Evolutionary conservation across 2,329 filamentous ascomycete genomes (phyloP).

Genomic region (Tolypocladium ovalisporum): DNA sequence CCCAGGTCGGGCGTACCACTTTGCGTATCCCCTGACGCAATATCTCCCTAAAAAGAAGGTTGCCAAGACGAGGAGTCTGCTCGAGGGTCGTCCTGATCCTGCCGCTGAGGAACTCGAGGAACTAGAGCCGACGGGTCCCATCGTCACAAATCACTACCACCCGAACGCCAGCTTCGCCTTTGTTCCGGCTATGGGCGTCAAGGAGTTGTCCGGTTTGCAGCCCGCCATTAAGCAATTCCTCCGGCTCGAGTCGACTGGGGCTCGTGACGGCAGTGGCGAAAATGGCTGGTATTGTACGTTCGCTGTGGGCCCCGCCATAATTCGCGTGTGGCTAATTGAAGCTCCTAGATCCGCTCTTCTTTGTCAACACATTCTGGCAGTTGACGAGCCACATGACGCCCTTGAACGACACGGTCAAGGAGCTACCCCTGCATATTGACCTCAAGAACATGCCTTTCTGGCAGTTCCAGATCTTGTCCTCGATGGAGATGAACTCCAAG

Average conservation of each 20-base stretch:
- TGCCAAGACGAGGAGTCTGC: constrained; percentile 75
- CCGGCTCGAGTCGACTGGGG: constrained; percentile 66
- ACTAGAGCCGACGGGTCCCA: constrained; percentile 48
- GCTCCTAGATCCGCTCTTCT: constrained; percentile 61
- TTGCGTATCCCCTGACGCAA: constrained; percentile 75
- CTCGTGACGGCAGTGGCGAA: constrained; percentile 72
- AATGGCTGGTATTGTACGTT: constrained; percentile 76
- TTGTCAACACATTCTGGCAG: constrained; percentile 96
- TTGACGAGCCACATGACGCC: constrained; percentile 82
- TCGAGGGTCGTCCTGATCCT: constrained; percentile 39
- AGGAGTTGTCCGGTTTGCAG: constrained; percentile 55
- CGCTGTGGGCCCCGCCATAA: background rate
- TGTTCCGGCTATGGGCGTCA: constrained; percentile 66
- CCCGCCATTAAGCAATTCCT: constrained; percentile 70
- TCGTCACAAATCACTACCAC: constrained; percentile 82
- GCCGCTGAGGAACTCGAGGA: constrained; percentile 38
- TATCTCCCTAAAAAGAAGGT: constrained; percentile 87
- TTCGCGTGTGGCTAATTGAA: constrained; percentile 6
- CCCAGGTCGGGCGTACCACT: constrained; percentile 66
- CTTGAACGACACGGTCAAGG: constrained; percentile 79
- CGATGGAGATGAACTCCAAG: constrained; percentile 79
- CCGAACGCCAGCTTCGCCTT: constrained; percentile 87
- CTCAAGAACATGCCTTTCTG: constrained; percentile 74
- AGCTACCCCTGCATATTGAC: constrained; percentile 71
- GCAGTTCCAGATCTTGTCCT: constrained; percentile 81